A percentile compares a stretch with the other conserved stretches of the same genome.
These are phyloP conservation scores for Pythium pyrilobum DNA, from an alignment of 352 stramenopile genomes.

Conservation along the genomic window DNA sequence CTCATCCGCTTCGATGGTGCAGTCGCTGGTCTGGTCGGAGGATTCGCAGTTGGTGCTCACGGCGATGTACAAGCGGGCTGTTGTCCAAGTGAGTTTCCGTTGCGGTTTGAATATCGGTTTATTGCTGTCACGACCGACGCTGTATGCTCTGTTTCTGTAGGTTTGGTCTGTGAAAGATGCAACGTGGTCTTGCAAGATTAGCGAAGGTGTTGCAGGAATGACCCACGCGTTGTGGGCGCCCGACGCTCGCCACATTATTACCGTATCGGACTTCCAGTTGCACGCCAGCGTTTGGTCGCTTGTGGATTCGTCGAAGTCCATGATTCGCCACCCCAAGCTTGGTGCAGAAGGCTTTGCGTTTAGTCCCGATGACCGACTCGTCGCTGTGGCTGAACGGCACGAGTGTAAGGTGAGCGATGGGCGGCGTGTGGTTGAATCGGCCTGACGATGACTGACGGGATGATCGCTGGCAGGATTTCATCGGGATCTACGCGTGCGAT, in stretches of 20 bases:
- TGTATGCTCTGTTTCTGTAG: too few relatives aligned
- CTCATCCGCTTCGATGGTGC: too few relatives aligned
- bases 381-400: constrained; percentile 65
- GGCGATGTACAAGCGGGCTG: constrained; percentile 54
- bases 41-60: constrained; percentile 65
- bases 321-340: constrained; percentile 69
- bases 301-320: constrained; percentile 45
- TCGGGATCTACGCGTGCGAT: constrained; percentile 73
- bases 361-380: constrained; percentile 42
- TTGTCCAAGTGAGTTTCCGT: constrained; percentile 54
- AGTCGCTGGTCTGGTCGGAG: constrained; percentile 48
- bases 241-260: constrained; percentile 64
- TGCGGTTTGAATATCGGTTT: too few relatives aligned
- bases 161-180: constrained; percentile 63
- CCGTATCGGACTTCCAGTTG: constrained; percentile 80
- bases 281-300: constrained; percentile 81
- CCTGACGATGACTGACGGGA: neutral
- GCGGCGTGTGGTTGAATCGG: neutral
- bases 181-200: constrained; percentile 71
- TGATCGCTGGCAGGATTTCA: constrained; percentile 39
- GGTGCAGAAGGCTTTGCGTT: constrained; percentile 60
- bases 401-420: constrained; percentile 60
- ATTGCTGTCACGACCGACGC: too few relatives aligned
- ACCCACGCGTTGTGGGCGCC: constrained; percentile 45
- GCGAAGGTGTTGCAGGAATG: constrained; percentile 62